Conservation (phyloP, 73 alveolate species). For the Effrenium voratum region DNA sequence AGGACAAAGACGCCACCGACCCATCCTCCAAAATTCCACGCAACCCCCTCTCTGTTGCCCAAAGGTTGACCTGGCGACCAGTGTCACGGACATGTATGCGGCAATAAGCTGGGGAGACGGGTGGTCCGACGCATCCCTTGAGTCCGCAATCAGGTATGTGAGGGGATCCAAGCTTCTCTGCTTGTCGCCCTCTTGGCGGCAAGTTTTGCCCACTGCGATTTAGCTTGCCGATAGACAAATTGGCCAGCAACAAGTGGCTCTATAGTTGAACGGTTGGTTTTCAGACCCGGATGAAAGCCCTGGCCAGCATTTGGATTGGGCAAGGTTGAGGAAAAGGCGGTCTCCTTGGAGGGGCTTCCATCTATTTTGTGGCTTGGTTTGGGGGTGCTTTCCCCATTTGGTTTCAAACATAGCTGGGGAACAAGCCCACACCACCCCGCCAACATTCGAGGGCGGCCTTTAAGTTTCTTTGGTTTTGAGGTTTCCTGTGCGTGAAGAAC, state of each 20-base stretch:
- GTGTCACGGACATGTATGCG: neutral
- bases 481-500: too few species aligned
- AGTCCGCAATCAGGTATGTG: neutral
- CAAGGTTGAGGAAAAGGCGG: neutral
- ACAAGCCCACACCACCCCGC: too few species aligned
- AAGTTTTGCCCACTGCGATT: neutral
- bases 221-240: neutral
- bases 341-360: neutral
- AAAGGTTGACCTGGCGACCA: neutral
- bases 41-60: neutral
- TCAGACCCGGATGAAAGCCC: neutral
- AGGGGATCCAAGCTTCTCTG: conserved; percentile 6
- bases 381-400: too few species aligned
- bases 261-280: neutral
- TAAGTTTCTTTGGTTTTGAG: too few species aligned
- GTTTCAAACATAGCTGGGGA: too few species aligned
- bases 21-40: neutral
- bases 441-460: too few species aligned
- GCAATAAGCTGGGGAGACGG: neutral
- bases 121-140: conserved; percentile 1
- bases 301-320: neutral
- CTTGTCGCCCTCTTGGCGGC: neutral
- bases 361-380: too few species aligned
- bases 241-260: neutral
- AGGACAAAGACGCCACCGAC: neutral